Conservation (phyloP, 140 eudicot genomes). For the Anethum foeniculum region DNA sequence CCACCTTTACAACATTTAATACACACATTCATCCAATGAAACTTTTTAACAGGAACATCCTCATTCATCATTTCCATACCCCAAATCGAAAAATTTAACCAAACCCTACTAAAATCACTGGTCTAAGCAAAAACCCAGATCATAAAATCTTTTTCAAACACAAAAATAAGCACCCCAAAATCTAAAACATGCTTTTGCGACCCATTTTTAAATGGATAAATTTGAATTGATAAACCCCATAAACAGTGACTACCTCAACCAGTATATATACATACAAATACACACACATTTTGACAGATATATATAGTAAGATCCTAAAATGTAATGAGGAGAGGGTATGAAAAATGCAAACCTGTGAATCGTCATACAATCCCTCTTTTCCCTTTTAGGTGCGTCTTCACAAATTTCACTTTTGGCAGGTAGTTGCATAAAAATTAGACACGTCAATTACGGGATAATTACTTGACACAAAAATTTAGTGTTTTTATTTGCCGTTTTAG, state of each 20-base stretch:
- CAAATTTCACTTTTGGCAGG: no score
- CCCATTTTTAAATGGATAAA: no score
- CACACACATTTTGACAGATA: no score
- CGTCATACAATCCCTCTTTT: no score
- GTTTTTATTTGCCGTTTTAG: no score
- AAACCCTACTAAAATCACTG: background rate
- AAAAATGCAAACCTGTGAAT: background rate
- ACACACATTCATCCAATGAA: conserved; percentile 3
- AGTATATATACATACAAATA: no score
- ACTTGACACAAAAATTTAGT: no score
- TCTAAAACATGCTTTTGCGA: no score
- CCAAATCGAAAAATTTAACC: background rate
- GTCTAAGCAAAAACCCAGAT: background rate
- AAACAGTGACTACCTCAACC: background rate
- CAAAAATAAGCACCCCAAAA: background rate
- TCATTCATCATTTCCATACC: background rate
- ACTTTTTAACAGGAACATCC: background rate
- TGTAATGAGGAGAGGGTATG: background rate
- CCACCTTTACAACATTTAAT: background rate
- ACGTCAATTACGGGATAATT: no score
- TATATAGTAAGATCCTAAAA: no score
- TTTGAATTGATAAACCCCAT: background rate
- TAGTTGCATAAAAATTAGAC: no score
- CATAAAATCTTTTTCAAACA: background rate
- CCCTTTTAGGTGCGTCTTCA: no score